Evolutionary conservation across 495 filamentous ascomycete genomes (phyloP).

Genomic region (Physcia stellaris): DNA sequence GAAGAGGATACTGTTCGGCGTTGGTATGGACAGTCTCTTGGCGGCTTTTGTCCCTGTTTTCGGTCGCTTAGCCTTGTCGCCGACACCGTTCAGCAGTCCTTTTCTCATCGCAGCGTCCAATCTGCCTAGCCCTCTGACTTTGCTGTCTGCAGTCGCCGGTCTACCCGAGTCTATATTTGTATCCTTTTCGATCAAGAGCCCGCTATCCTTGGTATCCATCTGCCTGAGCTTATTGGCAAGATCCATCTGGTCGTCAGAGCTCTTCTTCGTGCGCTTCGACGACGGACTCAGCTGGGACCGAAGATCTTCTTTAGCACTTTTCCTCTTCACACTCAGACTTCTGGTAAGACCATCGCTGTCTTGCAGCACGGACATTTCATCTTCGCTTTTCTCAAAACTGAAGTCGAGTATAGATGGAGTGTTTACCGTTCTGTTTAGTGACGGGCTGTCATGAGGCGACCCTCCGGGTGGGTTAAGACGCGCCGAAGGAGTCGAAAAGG

Average conservation of each 20-base stretch:
- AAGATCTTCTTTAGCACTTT: slow-evolving; percentile 7
- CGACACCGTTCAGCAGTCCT: neutral
- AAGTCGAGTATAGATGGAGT: slow-evolving; percentile 6
- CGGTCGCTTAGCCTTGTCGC: neutral
- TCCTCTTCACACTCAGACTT: slow-evolving; percentile 11
- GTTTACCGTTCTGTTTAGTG: slow-evolving; percentile 5
- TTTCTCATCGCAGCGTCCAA: neutral
- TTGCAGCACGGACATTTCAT: neutral
- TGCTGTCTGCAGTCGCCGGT: too few species aligned
- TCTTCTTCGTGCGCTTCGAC: slow-evolving; percentile 5
- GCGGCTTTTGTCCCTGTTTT: neutral
- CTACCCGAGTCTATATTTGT: neutral
- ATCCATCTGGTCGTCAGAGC: slow-evolving; percentile 2
- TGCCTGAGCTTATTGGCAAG: slow-evolving; percentile 5
- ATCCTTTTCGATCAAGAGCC: neutral
- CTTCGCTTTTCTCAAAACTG: slow-evolving; percentile 8
- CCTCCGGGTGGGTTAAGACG: slow-evolving; percentile 14
- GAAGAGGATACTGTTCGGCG: slow-evolving; percentile 2
- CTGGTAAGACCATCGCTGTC: neutral
- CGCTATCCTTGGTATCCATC: slow-evolving; percentile 4
- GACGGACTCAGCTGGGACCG: slow-evolving; percentile 5
- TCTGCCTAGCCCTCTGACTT: too few species aligned
- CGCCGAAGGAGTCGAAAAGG: slow-evolving; percentile 21
- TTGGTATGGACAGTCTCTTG: neutral
- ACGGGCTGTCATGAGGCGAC: slow-evolving; percentile 3